Conservation (phyloP, 176 grass and related monocot species). For the Urochloa ruziziensis region DNA sequence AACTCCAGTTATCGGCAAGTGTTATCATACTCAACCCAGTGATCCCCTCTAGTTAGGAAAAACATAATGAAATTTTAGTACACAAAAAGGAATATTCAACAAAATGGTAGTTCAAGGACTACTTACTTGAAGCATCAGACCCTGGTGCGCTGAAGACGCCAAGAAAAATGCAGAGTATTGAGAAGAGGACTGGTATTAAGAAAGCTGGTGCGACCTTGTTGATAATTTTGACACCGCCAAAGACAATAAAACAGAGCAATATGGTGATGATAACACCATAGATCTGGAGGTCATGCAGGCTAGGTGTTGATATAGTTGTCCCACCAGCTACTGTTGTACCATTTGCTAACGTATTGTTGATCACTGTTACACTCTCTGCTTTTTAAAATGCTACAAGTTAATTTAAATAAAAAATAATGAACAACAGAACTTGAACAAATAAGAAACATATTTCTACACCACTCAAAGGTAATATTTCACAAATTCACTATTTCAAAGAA, state of each 20-base stretch:
- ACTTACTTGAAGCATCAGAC: conserved; percentile 61
- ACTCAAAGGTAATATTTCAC: neutral
- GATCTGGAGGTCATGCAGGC: conserved; percentile 85
- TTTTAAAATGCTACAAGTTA: conserved; percentile 28
- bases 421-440: neutral
- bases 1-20: conserved; percentile 74
- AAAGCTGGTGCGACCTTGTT: conserved; percentile 92
- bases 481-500: neutral
- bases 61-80: neutral
- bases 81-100: neutral
- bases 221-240: conserved; percentile 97
- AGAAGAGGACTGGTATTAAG: conserved; percentile 84
- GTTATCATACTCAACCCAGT: conserved; percentile 76
- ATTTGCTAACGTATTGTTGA: conserved; percentile 59
- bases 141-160: conserved; percentile 70
- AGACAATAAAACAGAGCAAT: conserved; percentile 90
- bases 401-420: neutral
- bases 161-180: conserved; percentile 84
- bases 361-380: conserved; percentile 72
- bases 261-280: conserved; percentile 88
- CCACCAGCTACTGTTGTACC: conserved; percentile 34
- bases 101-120: conserved; percentile 3
- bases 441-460: neutral
- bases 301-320: conserved; percentile 76
- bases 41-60: conserved; percentile 52